phyloP scores from a whole-genome alignment of 129 eudicot genomes.

The Erigeron canadensis region DNA sequence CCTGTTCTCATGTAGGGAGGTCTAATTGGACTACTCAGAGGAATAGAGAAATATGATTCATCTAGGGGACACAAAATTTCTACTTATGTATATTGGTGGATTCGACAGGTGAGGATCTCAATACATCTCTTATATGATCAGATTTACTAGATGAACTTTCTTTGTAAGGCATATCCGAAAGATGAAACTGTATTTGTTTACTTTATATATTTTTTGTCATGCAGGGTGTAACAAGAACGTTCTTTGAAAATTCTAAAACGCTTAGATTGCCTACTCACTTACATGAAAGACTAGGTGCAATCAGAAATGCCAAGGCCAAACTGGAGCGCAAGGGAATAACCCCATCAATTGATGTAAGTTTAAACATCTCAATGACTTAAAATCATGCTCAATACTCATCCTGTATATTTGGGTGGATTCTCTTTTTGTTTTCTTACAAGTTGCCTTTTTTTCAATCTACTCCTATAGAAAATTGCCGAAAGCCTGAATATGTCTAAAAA shows the following conservation, averaged over 20 bases:
- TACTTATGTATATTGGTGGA: conserved; percentile 99
- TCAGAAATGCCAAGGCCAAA: conserved; percentile 73
- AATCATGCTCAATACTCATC: conserved; percentile 8
- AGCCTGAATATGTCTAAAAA: conserved; percentile 75
- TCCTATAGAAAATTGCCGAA: conserved; percentile 74
- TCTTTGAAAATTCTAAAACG: conserved; percentile 76
- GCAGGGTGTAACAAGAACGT: conserved; percentile 94
- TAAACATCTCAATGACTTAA: not conserved
- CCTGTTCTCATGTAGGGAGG: conserved; percentile 65
- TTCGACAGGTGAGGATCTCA: conserved; percentile 73
- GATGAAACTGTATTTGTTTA: not conserved
- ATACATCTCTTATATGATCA: conserved; percentile 1
- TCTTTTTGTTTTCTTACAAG: not conserved
- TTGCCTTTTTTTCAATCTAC: conserved; percentile 16
- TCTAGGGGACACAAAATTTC: conserved; percentile 93
- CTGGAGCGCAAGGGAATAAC: conserved; percentile 81
- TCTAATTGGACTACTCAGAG: conserved; percentile 84
- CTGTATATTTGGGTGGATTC: not conserved
- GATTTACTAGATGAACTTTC: not conserved
- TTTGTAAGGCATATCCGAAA: no score
- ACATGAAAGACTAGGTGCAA: conserved; percentile 84
- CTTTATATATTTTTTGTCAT: conserved; percentile 22
- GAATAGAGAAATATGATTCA: conserved; percentile 95
- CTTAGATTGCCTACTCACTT: conserved; percentile 82
- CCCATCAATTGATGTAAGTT: conserved; percentile 84